Evolutionary conservation across 192 early-diverging fungal species (phyloP), one percentile per base, ranked within the genome.

Genomic region (Fimicolochytrium jonesii): DNA sequence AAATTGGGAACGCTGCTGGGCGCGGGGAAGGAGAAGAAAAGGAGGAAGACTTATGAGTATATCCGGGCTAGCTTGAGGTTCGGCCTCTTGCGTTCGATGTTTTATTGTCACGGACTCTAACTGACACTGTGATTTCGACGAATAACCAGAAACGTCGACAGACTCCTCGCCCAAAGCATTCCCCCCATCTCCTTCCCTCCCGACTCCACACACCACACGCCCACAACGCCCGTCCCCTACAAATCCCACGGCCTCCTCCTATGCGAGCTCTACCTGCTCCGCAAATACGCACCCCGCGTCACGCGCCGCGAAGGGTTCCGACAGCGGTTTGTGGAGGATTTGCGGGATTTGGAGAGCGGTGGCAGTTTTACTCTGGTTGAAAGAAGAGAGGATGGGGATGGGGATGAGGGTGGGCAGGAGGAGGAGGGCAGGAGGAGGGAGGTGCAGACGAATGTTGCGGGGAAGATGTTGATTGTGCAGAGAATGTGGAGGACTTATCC

Each of bases 241-340:
- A 81, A 74, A 51, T 77, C 85, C 7, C 79, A 90, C 39, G 86
- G 90, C 34, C 76, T 87, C 6, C 72, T 77, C 29, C 60, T 84
- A n/a, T 83, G 81, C 53, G 84, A 87, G 56, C 67, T 86, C 17
- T 79, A 85, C 61, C 64, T 77, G n/a, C 58, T 89, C 52, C 74
- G 81, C 26, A 56, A 65, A 11, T 77, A 74, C 55, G 80, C 77
- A 7, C 46, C 49, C 4, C 53, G 51, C 18, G 37, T 87, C 33
- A 80, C 87, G 10, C 47, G 67, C 6, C 34, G 62, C 33, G 76
- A 71, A 31, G 79, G 70, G 34, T 62, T 81, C 15, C 79, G 86
- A 15, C 64, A 77, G 6, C 71, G 77, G 45, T 91, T 92, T 54
- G 56, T 91, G 30, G 84, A 92, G 65, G 92, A 94, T 71, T 58